Evolutionary conservation across 2,329 filamentous ascomycete genomes (phyloP).

Genomic region (Pseudogymnoascus sp.): DNA sequence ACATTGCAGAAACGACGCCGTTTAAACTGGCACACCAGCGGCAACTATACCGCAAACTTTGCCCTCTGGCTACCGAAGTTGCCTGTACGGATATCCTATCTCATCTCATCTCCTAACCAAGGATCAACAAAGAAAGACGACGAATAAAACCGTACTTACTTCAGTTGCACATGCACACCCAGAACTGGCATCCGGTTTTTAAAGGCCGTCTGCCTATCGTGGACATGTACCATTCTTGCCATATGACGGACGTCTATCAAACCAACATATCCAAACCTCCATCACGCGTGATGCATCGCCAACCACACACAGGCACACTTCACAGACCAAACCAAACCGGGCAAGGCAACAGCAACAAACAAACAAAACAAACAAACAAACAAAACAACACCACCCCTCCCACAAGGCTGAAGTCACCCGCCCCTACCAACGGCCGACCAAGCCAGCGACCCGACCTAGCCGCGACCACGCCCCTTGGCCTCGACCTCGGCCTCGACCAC

Average conservation of each 20-base stretch:
- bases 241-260: neutral
- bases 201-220: neutral
- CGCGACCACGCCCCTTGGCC: too few species aligned
- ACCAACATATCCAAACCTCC: neutral
- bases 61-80: too few species aligned
- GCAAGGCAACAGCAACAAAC: neutral
- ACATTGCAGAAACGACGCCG: neutral
- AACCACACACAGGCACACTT: too few species aligned
- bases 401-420: neutral
- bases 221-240: too few species aligned
- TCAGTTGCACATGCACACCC: neutral
- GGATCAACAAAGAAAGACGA: neutral
- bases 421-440: neutral
- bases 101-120: neutral
- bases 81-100: neutral
- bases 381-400: neutral
- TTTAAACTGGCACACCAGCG: neutral
- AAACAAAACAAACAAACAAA: neutral
- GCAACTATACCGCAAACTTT: neutral
- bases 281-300: neutral
- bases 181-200: neutral
- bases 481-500: too few species aligned
- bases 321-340: neutral
- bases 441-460: neutral
- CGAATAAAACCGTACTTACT: neutral